A percentile compares a stretch with the other conserved stretches of the same genome.
Evolutionary conservation across 768 basidiomycete genomes (phyloP).

Genomic region (Mycena capillaripes): DNA sequence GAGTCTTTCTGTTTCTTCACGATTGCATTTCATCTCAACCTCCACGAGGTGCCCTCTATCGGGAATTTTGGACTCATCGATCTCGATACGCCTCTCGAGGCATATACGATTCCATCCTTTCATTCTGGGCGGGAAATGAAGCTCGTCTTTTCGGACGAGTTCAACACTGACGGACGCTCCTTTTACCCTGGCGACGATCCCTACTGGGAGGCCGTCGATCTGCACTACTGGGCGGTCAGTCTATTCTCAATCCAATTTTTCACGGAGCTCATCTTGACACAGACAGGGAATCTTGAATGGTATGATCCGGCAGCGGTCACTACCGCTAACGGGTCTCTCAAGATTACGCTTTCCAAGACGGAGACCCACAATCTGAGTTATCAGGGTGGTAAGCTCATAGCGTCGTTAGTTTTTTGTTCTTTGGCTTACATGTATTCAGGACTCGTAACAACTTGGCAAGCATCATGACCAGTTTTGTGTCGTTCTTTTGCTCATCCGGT

Average conservation of each 20-base stretch:
- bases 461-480: neutral
- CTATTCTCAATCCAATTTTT: neutral
- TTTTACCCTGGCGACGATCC: slow-evolving; percentile 68
- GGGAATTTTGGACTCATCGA: slow-evolving; percentile 63
- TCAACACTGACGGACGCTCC: slow-evolving; percentile 70
- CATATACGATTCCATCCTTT: slow-evolving; percentile 66
- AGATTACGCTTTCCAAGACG: slow-evolving; percentile 79
- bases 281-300: slow-evolving; percentile 86
- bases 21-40: no score
- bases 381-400: slow-evolving; percentile 38
- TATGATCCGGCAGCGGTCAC: slow-evolving; percentile 79
- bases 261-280: slow-evolving; percentile 39
- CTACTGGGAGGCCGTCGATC: slow-evolving; percentile 68
- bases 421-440: neutral
- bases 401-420: neutral
- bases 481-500: neutral
- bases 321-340: slow-evolving; percentile 79
- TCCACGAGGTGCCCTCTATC: neutral
- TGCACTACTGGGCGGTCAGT: slow-evolving; percentile 17
- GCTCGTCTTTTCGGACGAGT: slow-evolving; percentile 88
- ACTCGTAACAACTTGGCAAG: slow-evolving; percentile 23
- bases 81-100: slow-evolving; percentile 75
- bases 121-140: slow-evolving; percentile 65
- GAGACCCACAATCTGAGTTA: slow-evolving; percentile 80
- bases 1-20: no score